Conservation (phyloP, 768 basidiomycete genomes). For the Hericium erinaceus region DNA sequence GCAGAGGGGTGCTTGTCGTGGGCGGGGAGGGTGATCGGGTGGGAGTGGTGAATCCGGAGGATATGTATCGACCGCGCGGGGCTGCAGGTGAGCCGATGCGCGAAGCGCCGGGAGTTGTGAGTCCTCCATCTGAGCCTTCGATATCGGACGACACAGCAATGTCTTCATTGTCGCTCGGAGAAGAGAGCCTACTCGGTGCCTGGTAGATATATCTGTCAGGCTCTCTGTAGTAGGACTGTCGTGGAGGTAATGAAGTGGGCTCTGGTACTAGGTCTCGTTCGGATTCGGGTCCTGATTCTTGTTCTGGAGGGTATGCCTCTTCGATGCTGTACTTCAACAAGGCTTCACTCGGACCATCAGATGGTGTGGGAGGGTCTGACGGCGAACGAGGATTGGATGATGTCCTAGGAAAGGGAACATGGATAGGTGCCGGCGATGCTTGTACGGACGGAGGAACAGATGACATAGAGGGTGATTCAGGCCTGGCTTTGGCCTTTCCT, state of each 20-base stretch:
- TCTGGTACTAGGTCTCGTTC: not conserved
- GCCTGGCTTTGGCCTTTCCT: not conserved
- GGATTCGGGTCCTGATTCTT: not conserved
- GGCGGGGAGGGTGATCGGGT: conserved; percentile 7
- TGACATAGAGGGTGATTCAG: not conserved
- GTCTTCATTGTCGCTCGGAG: conserved; percentile 3
- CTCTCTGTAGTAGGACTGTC: not conserved
- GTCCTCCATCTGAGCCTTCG: conserved; percentile 9
- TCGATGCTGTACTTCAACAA: conserved; percentile 9
- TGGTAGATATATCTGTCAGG: not conserved
- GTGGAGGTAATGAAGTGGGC: not conserved
- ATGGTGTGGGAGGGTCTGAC: not conserved
- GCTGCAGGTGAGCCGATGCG: conserved; percentile 1
- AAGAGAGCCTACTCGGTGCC: not conserved
- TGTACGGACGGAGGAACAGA: not conserved
- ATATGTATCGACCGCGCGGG: not conserved
- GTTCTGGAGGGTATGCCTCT: not conserved
- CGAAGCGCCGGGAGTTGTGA: conserved; percentile 11
- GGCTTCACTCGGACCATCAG: conserved; percentile 7
- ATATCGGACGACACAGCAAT: conserved; percentile 10
- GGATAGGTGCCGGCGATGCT: conserved; percentile 5
- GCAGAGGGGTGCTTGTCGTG: not conserved
- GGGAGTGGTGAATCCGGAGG: conserved; percentile 11
- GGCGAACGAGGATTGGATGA: not conserved
- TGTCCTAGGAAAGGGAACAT: conserved; percentile 6